Percentiles rank a stretch among this genome's conserved stretches.
Evolutionary conservation across 768 basidiomycete species (phyloP).

Genomic region (Auricularia sp.): DNA sequence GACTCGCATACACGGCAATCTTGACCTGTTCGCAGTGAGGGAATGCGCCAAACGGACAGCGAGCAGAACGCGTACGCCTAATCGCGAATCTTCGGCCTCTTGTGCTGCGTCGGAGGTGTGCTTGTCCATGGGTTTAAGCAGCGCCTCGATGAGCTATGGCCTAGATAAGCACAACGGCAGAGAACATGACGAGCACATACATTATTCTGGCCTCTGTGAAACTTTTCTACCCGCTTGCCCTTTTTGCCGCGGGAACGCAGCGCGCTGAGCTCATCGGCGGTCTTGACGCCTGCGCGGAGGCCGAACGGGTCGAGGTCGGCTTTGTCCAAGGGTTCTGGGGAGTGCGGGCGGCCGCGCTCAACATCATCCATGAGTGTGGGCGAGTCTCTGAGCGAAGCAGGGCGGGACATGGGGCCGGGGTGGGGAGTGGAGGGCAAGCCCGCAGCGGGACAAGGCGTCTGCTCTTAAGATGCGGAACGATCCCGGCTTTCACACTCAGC

Average conservation of each 20-base stretch:
- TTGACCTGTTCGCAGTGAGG: constrained; percentile 47
- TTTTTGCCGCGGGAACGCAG: constrained; percentile 46
- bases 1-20: constrained; percentile 77
- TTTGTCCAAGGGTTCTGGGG: background rate
- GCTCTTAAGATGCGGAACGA: background rate
- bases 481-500: background rate
- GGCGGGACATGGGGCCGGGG: background rate
- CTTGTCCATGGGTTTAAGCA: constrained; percentile 85
- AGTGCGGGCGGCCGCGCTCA: background rate
- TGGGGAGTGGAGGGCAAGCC: background rate
- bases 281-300: constrained; percentile 49
- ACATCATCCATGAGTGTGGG: background rate
- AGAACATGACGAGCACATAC: constrained; percentile 29
- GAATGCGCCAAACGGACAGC: background rate
- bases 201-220: constrained; percentile 64
- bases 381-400: background rate
- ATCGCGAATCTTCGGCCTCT: constrained; percentile 54
- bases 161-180: constrained; percentile 8
- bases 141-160: constrained; percentile 65
- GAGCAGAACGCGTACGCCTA: constrained; percentile 35
- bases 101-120: constrained; percentile 74
- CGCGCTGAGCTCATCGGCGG: constrained; percentile 52
- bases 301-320: constrained; percentile 49
- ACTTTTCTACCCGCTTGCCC: constrained; percentile 55
- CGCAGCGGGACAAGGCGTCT: background rate